phyloP scores from a whole-genome alignment of 257 asterid species.

The Henckelia pumila region DNA sequence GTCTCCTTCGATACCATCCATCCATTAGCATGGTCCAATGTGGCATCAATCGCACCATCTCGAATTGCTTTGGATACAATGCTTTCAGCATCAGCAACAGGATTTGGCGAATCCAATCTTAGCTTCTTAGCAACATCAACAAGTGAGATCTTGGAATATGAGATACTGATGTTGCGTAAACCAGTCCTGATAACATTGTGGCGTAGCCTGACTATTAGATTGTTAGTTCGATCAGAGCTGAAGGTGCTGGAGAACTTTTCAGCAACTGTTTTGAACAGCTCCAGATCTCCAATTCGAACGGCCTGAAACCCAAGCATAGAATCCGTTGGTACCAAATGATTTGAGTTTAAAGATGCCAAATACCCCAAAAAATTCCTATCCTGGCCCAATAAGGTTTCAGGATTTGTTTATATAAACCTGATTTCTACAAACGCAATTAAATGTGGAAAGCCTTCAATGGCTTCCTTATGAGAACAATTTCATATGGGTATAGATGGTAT shows the following conservation, averaged over 20 bases:
- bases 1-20: slow-evolving; percentile 74
- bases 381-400: background rate
- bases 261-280: slow-evolving; percentile 57
- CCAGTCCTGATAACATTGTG: slow-evolving; percentile 75
- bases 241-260: slow-evolving; percentile 58
- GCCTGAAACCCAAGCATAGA: slow-evolving; percentile 45
- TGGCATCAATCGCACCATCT: slow-evolving; percentile 81
- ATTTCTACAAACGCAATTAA: background rate
- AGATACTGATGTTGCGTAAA: slow-evolving; percentile 62
- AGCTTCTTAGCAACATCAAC: slow-evolving; percentile 66
- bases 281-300: slow-evolving; percentile 71
- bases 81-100: slow-evolving; percentile 68
- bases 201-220: slow-evolving; percentile 66
- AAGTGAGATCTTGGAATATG: slow-evolving; percentile 63
- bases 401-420: background rate
- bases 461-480: background rate
- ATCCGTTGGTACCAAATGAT: slow-evolving; percentile 1
- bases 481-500: background rate
- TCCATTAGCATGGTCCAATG: slow-evolving; percentile 63
- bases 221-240: slow-evolving; percentile 59
- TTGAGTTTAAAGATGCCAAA: background rate
- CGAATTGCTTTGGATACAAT: slow-evolving; percentile 71
- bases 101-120: slow-evolving; percentile 59
- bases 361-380: background rate
- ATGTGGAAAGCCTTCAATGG: background rate